phyloP scores from a whole-genome alignment of 2,329 filamentous ascomycete species.

The Lachnellula suecica region DNA sequence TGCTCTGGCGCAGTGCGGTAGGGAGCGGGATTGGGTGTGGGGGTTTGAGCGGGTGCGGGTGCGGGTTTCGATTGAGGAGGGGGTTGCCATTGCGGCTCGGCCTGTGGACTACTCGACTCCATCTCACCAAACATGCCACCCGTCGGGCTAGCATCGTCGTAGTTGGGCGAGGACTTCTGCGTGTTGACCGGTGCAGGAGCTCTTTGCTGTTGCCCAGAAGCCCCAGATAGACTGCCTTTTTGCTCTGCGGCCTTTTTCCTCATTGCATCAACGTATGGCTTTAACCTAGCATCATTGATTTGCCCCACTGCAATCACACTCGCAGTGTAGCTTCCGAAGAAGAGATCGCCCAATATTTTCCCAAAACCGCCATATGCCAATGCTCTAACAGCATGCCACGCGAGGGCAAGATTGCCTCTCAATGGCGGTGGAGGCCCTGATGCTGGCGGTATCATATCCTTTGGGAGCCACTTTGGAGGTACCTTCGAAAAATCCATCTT shows the following conservation, averaged over 20 bases:
- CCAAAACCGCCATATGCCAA: constrained; percentile 24
- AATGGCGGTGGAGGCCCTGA: constrained; percentile 9
- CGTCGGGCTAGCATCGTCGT: constrained; percentile 30
- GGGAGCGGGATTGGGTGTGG: too few species aligned
- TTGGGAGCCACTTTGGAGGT: constrained; percentile 23
- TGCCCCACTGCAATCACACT: constrained; percentile 26
- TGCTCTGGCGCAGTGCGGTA: constrained; percentile 9
- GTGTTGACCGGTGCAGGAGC: not conserved
- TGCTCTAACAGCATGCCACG: constrained; percentile 26
- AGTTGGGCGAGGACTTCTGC: not conserved
- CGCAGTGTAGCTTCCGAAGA: constrained; percentile 27
- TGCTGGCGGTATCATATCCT: constrained; percentile 16
- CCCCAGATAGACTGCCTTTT: constrained; percentile 5
- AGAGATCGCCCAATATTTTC: constrained; percentile 13
- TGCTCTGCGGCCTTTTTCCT: constrained; percentile 9
- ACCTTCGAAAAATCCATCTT: too few species aligned
- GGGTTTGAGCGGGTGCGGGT: constrained; percentile 4
- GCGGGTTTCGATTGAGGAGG: not conserved
- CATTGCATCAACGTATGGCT: constrained; percentile 15
- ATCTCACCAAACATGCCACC: constrained; percentile 22
- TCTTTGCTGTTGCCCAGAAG: constrained; percentile 6
- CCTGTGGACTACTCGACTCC: not conserved
- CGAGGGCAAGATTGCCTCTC: constrained; percentile 15
- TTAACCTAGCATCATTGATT: constrained; percentile 27
- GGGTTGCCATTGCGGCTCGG: constrained; percentile 1